These are phyloP conservation scores for Emericellopsis cladophorae DNA, from an alignment of 2,329 filamentous ascomycete species.

Conservation along the genomic window DNA sequence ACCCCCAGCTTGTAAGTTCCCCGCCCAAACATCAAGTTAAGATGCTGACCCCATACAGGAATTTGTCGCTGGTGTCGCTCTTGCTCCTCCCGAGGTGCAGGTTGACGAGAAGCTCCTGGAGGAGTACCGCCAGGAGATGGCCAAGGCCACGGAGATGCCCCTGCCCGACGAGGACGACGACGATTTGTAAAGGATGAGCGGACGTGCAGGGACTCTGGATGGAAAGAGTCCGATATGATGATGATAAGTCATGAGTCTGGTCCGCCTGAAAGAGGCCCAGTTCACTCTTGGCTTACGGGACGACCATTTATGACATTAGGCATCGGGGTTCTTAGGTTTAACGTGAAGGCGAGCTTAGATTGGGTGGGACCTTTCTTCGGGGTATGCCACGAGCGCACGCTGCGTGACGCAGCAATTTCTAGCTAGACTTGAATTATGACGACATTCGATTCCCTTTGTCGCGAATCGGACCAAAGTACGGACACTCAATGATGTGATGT, in stretches of 20 bases:
- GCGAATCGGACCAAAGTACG: no score
- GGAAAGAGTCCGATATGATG: constrained; percentile 3
- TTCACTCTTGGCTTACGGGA: constrained; percentile 14
- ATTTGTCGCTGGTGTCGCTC: constrained; percentile 89
- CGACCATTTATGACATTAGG: constrained; percentile 24
- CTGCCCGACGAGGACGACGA: constrained; percentile 92
- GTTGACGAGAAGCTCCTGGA: constrained; percentile 76
- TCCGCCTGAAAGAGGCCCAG: constrained; percentile 12
- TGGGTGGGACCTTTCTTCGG: constrained; percentile 14
- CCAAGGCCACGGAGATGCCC: constrained; percentile 64
- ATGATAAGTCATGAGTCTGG: no score
- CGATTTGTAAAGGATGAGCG: constrained; percentile 35
- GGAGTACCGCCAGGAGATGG: constrained; percentile 83
- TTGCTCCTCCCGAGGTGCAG: constrained; percentile 83
- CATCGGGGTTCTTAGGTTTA: constrained; percentile 16
- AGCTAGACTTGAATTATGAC: constrained; percentile 2
- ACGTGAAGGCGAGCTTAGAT: constrained; percentile 21
- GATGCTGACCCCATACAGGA: constrained; percentile 45
- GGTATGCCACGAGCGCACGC: constrained; percentile 17
- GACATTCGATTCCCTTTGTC: neutral
- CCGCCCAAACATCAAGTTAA: neutral
- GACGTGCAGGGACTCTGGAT: constrained; percentile 13
- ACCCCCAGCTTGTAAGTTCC: constrained; percentile 36
- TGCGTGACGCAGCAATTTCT: constrained; percentile 14
- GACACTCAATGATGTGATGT: no score